Percentiles rank a stretch among this genome's conserved stretches.
These are phyloP conservation scores for Ascobolus immersus DNA, from an alignment of 495 filamentous ascomycete genomes.

Conservation along the genomic window DNA sequence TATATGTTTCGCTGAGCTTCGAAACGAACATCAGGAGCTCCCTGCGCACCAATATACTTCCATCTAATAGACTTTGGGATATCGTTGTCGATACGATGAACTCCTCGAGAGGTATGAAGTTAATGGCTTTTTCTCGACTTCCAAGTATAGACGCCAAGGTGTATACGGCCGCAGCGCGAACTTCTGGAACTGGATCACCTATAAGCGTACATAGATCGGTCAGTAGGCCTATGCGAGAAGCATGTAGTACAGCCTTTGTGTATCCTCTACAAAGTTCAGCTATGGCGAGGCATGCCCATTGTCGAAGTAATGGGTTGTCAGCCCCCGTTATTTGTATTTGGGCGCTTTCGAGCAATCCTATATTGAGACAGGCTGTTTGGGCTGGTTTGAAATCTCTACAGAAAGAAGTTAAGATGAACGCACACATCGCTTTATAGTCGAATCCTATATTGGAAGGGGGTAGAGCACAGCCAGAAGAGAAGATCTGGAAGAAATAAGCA, in stretches of 20 bases:
- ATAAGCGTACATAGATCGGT: slow-evolving; percentile 51
- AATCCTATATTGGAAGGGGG: slow-evolving; percentile 56
- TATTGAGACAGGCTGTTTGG: slow-evolving; percentile 62
- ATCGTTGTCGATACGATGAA: slow-evolving; percentile 62
- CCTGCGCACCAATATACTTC: slow-evolving; percentile 73
- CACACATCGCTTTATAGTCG: slow-evolving; percentile 98
- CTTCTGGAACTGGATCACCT: slow-evolving; percentile 80
- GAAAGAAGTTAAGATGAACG: slow-evolving; percentile 89
- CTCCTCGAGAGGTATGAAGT: slow-evolving; percentile 75
- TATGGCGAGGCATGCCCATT: slow-evolving; percentile 91
- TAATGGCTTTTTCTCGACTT: slow-evolving; percentile 74
- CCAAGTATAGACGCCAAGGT: slow-evolving; percentile 82
- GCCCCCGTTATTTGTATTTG: too few species aligned
- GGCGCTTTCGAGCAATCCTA: slow-evolving; percentile 54
- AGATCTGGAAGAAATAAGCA: slow-evolving; percentile 77
- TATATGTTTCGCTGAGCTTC: slow-evolving; percentile 67
- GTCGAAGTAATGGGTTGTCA: slow-evolving; percentile 71
- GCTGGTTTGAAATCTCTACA: slow-evolving; percentile 82
- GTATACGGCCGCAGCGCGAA: slow-evolving; percentile 75
- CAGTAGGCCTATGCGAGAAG: slow-evolving; percentile 58
- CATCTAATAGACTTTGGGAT: too few species aligned
- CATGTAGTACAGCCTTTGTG: slow-evolving; percentile 80
- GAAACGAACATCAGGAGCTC: slow-evolving; percentile 87
- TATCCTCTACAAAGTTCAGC: slow-evolving; percentile 85
- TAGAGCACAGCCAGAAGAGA: slow-evolving; percentile 59